Evolutionary conservation across 352 stramenopile species (phyloP).

Genomic region (Phytopythium kandeliae): DNA sequence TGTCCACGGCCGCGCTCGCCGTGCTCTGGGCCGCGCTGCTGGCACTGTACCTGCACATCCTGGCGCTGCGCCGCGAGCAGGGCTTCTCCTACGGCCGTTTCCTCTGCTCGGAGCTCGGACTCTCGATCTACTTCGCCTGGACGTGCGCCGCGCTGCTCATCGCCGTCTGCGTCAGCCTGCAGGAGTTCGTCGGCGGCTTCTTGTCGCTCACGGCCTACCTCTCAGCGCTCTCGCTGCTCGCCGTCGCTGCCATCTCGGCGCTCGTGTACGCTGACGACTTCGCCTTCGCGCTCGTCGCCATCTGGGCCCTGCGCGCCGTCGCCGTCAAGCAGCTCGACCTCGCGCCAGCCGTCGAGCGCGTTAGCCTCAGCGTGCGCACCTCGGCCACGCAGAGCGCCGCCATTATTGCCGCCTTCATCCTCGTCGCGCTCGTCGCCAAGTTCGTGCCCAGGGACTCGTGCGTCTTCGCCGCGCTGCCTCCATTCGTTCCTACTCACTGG

Average conservation of each 20-base stretch:
- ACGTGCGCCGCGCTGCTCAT: slow-evolving; percentile 65
- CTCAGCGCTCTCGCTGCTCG: slow-evolving; percentile 46
- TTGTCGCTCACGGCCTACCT: slow-evolving; percentile 55
- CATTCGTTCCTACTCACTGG: slow-evolving; percentile 1
- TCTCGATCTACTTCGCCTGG: slow-evolving; percentile 75
- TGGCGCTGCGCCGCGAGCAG: slow-evolving; percentile 29
- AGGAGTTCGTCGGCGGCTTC: slow-evolving; percentile 38
- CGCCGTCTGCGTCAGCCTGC: slow-evolving; percentile 53
- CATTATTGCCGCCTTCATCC: slow-evolving; percentile 51
- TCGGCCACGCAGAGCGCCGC: slow-evolving; percentile 51
- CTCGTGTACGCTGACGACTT: slow-evolving; percentile 55
- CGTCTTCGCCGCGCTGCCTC: slow-evolving; percentile 5
- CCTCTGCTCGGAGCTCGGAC: slow-evolving; percentile 48
- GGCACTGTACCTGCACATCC: slow-evolving; percentile 48
- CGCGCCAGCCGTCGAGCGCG: slow-evolving; percentile 28
- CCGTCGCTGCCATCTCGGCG: slow-evolving; percentile 43
- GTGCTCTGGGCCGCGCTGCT: slow-evolving; percentile 62
- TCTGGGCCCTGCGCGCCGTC: slow-evolving; percentile 60
- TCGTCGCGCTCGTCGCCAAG: slow-evolving; percentile 37
- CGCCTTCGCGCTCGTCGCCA: slow-evolving; percentile 49
- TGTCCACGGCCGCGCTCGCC: slow-evolving; percentile 41
- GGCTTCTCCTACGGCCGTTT: slow-evolving; percentile 44
- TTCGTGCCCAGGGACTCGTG: slow-evolving; percentile 29
- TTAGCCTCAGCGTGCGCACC: slow-evolving; percentile 59
- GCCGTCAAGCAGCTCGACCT: slow-evolving; percentile 46